Evolutionary conservation across 495 filamentous ascomycete genomes (phyloP), one percentile per base, ranked within the genome.

Genomic region (Neurospora sp.): DNA sequence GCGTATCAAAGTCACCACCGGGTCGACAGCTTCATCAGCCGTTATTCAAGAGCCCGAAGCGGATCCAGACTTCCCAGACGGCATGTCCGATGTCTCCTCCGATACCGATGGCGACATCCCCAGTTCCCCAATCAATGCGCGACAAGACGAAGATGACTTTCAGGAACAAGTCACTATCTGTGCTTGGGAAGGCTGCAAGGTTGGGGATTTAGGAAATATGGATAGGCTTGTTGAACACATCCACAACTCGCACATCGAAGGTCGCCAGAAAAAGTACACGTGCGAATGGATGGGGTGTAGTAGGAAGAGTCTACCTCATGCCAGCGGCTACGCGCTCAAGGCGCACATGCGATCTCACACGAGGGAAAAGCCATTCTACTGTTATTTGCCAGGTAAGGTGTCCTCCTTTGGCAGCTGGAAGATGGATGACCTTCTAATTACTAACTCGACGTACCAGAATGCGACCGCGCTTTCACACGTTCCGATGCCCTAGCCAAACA

Each of bases 341-440:
- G 96, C 96, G 35, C 96, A 99, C 82, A 98, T 98, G 94, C 83
- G 96, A 79, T 97, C 93, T 78, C 96, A 99, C 83, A 99, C 96
- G 1, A 89, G 94, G 80, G 96, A 99, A 84, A 99, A 99, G 82
- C 96, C 96, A 0, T 99, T 98, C 77, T 98, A 97, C 81, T 99
- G 96, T 81, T 91, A 91, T 16, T 82, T 99, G 31, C 96, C 96
- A 48, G 96, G 96, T 97, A 87, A 72, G 84, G 74, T 44, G 16
- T 71, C 16, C 5, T 40, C 31, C 68, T 35, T 39, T 44, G 61
- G 38, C 22, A 69, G 37, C 27, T 44, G 14, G 40, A 41, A 40
- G 45, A 38, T 45, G 27, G n/a, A 38, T 71, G 18, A 18, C 44
- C 3, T 41, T 9, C 35, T 3, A 7, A 5, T 37, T 74, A 59